phyloP scores from a whole-genome alignment of 345 rosid species.

The Gossypium mustelinum region DNA sequence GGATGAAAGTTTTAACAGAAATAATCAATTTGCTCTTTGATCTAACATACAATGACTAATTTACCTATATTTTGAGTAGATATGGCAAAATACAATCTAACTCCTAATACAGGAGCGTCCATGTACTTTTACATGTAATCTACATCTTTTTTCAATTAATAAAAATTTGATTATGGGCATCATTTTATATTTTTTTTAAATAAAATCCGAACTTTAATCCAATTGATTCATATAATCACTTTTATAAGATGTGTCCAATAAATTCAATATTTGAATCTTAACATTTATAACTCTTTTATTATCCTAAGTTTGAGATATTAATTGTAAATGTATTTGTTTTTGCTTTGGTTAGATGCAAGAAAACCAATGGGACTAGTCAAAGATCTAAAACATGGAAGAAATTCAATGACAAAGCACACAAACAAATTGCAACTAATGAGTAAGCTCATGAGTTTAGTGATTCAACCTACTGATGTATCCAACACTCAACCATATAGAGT shows the following conservation, averaged over 20 bases:
- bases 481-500: constrained; percentile 48
- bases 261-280: not conserved
- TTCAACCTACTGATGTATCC: constrained; percentile 38
- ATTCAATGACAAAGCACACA: constrained; percentile 19
- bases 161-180: not conserved
- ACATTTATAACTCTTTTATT: too few species aligned
- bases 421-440: constrained; percentile 30
- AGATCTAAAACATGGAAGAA: constrained; percentile 20
- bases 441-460: constrained; percentile 42
- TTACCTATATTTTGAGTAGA: too few species aligned
- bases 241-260: not conserved
- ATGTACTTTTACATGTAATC: too few species aligned
- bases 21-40: too few species aligned
- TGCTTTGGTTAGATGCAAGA: constrained; percentile 32
- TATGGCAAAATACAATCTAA: too few species aligned
- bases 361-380: constrained; percentile 16
- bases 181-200: not conserved
- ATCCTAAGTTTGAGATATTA: too few species aligned
- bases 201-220: not conserved
- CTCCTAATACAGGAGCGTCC: too few species aligned
- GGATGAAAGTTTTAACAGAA: too few species aligned
- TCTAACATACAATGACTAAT: too few species aligned
- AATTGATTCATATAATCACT: not conserved
- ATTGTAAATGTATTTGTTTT: not conserved
- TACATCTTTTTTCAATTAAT: not conserved